phyloP scores from a whole-genome alignment of 2,329 filamentous ascomycete species.

The Xylariaceae sp. region DNA sequence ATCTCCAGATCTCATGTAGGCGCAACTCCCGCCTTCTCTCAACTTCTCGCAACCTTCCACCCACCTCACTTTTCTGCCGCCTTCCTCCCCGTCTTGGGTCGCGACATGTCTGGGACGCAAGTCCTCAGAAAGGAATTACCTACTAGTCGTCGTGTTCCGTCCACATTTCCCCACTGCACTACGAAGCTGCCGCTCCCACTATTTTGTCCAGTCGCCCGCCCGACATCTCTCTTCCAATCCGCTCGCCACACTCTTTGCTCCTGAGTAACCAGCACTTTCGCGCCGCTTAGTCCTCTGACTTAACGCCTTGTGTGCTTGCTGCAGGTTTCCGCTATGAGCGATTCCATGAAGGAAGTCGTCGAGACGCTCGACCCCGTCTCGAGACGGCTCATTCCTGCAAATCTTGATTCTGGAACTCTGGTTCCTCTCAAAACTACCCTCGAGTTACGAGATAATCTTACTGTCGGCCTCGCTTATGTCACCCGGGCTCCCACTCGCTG shows the following conservation, averaged over 20 bases:
- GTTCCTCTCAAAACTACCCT: constrained; percentile 62
- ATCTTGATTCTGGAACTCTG: constrained; percentile 37
- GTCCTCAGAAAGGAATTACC: background rate
- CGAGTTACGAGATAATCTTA: constrained; percentile 57
- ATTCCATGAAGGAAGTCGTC: constrained; percentile 37
- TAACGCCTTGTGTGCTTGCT: constrained; percentile 31
- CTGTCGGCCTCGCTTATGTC: constrained; percentile 61
- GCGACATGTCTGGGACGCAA: constrained; percentile 5
- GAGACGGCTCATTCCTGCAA: constrained; percentile 32
- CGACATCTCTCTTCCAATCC: background rate
- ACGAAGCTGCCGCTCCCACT: constrained; percentile 1
- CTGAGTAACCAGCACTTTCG: constrained; percentile 1
- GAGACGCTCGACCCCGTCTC: constrained; percentile 37
- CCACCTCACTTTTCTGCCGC: background rate
- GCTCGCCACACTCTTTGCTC: constrained; percentile 10
- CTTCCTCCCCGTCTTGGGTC: background rate
- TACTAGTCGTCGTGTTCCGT: background rate
- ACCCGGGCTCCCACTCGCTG: constrained; percentile 67
- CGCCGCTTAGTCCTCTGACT: constrained; percentile 17
- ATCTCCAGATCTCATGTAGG: constrained; percentile 9
- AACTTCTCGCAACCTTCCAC: background rate
- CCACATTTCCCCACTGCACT: constrained; percentile 3
- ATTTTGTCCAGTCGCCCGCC: background rate
- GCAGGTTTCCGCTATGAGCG: constrained; percentile 36
- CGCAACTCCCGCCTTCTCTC: constrained; percentile 4